Base-by-base conservation (phyloP, 2,329 filamentous ascomycete genomes). In the Phialophora verrucosa region DNA sequence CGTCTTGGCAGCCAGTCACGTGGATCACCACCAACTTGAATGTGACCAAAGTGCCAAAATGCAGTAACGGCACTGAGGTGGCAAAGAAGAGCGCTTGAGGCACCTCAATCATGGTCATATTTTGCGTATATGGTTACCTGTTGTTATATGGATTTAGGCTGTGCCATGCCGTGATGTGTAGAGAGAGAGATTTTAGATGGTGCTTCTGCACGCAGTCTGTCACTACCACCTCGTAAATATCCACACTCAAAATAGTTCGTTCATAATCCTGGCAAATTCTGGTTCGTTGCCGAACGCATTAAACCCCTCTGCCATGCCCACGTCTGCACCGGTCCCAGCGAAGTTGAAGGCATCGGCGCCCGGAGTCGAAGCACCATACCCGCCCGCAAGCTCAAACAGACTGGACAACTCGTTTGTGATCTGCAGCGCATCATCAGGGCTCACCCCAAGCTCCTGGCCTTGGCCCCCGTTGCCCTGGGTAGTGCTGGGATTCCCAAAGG, bases 371-470 rank as follows among this genome's bases (percentile, higher is more conserved):
- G 75, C 71, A 62, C 77, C 76, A 68, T 83, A 84, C 0, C 83
- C 84, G 0, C 87, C 87, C 3, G 87, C 86, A 44, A 87, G 85
- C 72, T 90, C 87, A 65, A 90, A 90, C 54, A 89, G 73, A 68
- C 83, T 86, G 3, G 86, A 88, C 58, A 90, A 75, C 74, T 89
- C 87, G 67, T 87, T 80, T 65, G 80, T 83, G 77, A 84, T 87
- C 61, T 88, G 87, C 74, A 88, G 83, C 8, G 83, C 83, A 71
- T 88, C 85, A 58, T 82, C 72, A 2, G 87, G 86, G 70, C 83
- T 86, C 47, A 81, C 85, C 27, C 83, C 84, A 12, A 83, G 73
- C 44, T 81, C 80, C 35, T 69, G 69, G 38, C 47, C 47, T 50
- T 50, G 57, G n/a, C 25, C 42, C 20, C 59, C 49, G 29, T 73